Base-by-base conservation (phyloP, 2,329 filamentous ascomycete species). In the Ophiocordyceps sinensis region DNA sequence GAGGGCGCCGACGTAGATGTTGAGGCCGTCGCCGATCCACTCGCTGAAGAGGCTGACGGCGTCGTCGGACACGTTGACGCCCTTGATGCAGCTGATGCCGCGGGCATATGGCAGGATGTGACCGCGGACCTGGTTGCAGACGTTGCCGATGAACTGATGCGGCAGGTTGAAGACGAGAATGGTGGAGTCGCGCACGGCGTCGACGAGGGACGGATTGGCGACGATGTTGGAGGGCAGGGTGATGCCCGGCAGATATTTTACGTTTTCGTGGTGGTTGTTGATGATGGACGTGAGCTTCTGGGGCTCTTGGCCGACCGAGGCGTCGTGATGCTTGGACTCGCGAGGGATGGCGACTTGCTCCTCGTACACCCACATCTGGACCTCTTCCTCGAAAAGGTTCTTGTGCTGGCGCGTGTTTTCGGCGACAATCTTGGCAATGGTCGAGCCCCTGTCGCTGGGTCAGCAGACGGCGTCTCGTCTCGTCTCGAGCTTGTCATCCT, bases 331-430 rank as follows among this genome's bases (percentile, higher is more conserved):
- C 50, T 76, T 77, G 38, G 84, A 89, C 47, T 73, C 71, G 53
- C 80, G 71, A 12, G 83, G 65, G 35, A 94, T 69, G 41, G 75
- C 74, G 48, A 94, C 79, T 21, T 94, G 76, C 63, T 98, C 91
- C 64, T 98, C 91, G 58, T 79, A 95, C 55, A 98, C 93, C 91
- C 91, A 98, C 91, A 98, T 96, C 64, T 94, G 85, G 40, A 98
- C 87, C 46, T 86, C 71, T 59, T 81, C 69, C 56, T 96, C 85
- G 58, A 96, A 98, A 36, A 95, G 58, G 28, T 86, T 74, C 10
- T 79, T 72, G 64, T 94, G 71, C 48, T 73, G 78, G 46, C 74
- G 77, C 31, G 86, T 83, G 66, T 94, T 98, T 63, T 98, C 89
- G 51, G 88, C 88, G 40, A 95, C 76, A 47, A 98, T 93, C 67